Percentiles rank a stretch among this genome's conserved stretches.
Evolutionary conservation across 495 filamentous ascomycete species (phyloP).

Genomic region (Aspergillus baeticus): DNA sequence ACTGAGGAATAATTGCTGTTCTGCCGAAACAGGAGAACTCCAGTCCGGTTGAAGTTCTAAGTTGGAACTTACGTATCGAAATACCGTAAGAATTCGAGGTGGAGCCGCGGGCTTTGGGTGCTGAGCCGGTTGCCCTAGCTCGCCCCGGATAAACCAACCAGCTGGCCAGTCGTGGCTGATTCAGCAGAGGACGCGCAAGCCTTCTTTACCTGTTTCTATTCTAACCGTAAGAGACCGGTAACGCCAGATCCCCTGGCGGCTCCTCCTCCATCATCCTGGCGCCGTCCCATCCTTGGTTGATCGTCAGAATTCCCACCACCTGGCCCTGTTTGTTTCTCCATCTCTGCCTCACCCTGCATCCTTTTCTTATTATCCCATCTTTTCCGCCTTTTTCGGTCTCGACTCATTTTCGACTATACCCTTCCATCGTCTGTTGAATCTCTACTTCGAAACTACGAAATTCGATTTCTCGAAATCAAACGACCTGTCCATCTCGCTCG

Average conservation of each 20-base stretch:
- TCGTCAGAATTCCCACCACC: constrained; percentile 9
- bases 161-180: constrained; percentile 28
- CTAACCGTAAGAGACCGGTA: constrained; percentile 15
- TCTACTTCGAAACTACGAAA: not conserved
- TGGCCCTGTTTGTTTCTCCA: constrained; percentile 12
- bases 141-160: constrained; percentile 2
- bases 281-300: constrained; percentile 12
- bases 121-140: constrained; percentile 9
- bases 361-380: constrained; percentile 2
- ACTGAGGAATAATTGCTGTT: not conserved
- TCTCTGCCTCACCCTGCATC: constrained; percentile 2
- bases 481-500: not conserved
- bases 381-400: not conserved
- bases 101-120: constrained; percentile 8
- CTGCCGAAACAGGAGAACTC: not conserved
- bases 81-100: constrained; percentile 6
- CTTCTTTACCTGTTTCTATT: constrained; percentile 31
- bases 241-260: constrained; percentile 7
- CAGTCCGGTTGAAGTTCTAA: not conserved
- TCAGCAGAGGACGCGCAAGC: constrained; percentile 43
- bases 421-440: not conserved
- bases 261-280: constrained; percentile 12
- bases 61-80: not conserved
- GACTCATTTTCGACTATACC: not conserved
- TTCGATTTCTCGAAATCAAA: not conserved